These are phyloP conservation scores for Hura crepitans DNA, from an alignment of 441 rosid genomes.

Conservation along the genomic window DNA sequence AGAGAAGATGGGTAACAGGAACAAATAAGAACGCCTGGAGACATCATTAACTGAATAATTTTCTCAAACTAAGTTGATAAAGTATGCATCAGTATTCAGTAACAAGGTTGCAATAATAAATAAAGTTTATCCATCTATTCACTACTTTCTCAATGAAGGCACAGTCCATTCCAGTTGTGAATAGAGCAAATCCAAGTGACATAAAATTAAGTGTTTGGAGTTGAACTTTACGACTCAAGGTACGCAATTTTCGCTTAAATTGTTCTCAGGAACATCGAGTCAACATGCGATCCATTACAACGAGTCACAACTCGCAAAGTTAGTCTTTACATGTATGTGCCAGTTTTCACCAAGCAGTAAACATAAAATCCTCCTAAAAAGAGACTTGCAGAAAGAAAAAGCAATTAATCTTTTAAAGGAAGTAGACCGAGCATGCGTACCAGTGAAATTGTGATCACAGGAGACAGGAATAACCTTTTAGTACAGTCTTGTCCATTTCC, in stretches of 20 bases:
- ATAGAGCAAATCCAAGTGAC: not conserved
- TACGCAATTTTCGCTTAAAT: not conserved
- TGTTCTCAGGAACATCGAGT: too few species aligned
- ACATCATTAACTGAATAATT: not conserved
- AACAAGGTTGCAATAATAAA: not conserved
- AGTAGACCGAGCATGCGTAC: constrained; percentile 25
- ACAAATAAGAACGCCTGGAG: not conserved
- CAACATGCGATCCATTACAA: not conserved
- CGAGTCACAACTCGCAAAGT: not conserved
- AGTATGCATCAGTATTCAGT: not conserved
- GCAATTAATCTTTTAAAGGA: not conserved
- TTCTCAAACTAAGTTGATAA: not conserved
- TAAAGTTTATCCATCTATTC: not conserved
- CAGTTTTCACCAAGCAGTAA: not conserved
- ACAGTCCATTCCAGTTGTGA: not conserved
- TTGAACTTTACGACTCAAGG: not conserved
- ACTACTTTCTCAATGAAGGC: not conserved
- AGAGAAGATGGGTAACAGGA: not conserved
- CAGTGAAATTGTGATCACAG: constrained; percentile 66
- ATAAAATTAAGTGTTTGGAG: not conserved
- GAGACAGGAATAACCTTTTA: constrained; percentile 74
- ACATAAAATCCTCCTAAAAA: too few species aligned
- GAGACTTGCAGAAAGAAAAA: not conserved
- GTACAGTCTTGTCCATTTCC: constrained; percentile 37
- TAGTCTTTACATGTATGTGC: not conserved